Percentiles rank a stretch among this genome's conserved stretches.
Conservation (phyloP, 805 yeast genomes). For the Zygosaccharomyces rouxii region DNA sequence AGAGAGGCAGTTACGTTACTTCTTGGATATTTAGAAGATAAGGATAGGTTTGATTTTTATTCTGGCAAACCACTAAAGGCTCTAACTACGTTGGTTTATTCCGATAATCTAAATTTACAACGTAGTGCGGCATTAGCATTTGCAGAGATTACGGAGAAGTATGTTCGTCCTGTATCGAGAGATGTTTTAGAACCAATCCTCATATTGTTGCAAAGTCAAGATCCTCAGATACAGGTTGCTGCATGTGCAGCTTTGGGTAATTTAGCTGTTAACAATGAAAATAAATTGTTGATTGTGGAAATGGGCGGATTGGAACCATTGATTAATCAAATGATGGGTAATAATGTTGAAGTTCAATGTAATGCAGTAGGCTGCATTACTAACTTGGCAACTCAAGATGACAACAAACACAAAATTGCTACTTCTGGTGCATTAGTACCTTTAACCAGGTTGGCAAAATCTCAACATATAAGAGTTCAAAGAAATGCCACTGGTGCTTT, state of each 20-base stretch:
- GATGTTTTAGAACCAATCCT: conserved; percentile 93
- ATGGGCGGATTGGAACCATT: conserved; percentile 98
- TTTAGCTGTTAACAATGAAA: conserved; percentile 92
- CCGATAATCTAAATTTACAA: conserved; percentile 91
- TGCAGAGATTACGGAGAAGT: conserved; percentile 97
- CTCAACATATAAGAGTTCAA: conserved; percentile 92
- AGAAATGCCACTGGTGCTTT: conserved; percentile 98
- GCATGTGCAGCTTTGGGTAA: conserved; percentile 99
- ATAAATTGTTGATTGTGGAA: conserved; percentile 87
- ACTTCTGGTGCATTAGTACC: conserved; percentile 94
- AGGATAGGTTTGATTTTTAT: conserved; percentile 72
- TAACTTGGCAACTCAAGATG: conserved; percentile 95
- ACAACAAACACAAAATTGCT: conserved; percentile 92
- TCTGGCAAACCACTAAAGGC: conserved; percentile 81
- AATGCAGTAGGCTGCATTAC: conserved; percentile 99
- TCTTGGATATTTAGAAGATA: conserved; percentile 81
- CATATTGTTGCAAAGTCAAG: conserved; percentile 77
- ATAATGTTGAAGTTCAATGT: conserved; percentile 97
- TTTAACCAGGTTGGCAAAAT: conserved; percentile 87
- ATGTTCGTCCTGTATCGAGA: conserved; percentile 82
- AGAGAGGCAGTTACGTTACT: conserved; percentile 92
- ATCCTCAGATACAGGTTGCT: conserved; percentile 94
- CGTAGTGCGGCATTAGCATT: conserved; percentile 97
- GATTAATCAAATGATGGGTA: conserved; percentile 94
- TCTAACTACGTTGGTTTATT: conserved; percentile 84